Evolutionary conservation across 2,329 filamentous ascomycete species (phyloP).

Genomic region (Ophiosphaerella herpotricha): DNA sequence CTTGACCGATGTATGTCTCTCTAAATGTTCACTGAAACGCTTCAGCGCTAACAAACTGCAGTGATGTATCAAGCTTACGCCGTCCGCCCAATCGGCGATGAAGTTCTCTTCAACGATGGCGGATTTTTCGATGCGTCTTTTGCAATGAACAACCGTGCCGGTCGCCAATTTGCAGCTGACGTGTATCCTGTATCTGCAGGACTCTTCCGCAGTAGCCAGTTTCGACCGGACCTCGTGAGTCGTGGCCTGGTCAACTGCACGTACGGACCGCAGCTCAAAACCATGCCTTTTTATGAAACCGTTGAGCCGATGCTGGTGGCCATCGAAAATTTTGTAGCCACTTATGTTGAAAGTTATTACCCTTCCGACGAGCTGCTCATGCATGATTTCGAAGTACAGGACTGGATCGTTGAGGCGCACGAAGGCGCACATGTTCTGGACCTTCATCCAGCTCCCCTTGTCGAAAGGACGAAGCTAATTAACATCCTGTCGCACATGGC

Average conservation of each 20-base stretch:
- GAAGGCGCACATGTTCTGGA: background rate
- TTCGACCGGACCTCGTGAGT: constrained; percentile 1
- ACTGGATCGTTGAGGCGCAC: constrained; percentile 3
- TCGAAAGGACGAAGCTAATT: background rate
- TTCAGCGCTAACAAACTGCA: no score
- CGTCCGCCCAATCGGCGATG: background rate
- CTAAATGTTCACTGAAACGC: no score
- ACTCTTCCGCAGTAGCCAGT: constrained; percentile 2
- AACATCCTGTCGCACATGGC: constrained; percentile 6
- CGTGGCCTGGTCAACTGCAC: constrained; percentile 1
- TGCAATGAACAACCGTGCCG: constrained; percentile 1
- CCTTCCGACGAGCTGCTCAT: background rate
- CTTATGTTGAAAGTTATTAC: background rate
- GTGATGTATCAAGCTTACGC: constrained; percentile 4
- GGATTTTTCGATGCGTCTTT: constrained; percentile 4
- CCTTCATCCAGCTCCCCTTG: background rate
- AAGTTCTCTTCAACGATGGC: constrained; percentile 3
- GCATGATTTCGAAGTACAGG: constrained; percentile 1
- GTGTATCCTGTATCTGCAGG: constrained; percentile 2
- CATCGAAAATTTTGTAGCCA: background rate
- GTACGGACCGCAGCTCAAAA: constrained; percentile 4
- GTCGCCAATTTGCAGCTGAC: constrained; percentile 1
- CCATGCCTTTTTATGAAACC: constrained; percentile 3
- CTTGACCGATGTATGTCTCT: constrained; percentile 19
- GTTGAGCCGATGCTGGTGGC: background rate